Percentiles rank a stretch among this genome's conserved stretches.
These are phyloP conservation scores for Aspergillus wentii DNA, from an alignment of 495 filamentous ascomycete genomes.

Conservation along the genomic window DNA sequence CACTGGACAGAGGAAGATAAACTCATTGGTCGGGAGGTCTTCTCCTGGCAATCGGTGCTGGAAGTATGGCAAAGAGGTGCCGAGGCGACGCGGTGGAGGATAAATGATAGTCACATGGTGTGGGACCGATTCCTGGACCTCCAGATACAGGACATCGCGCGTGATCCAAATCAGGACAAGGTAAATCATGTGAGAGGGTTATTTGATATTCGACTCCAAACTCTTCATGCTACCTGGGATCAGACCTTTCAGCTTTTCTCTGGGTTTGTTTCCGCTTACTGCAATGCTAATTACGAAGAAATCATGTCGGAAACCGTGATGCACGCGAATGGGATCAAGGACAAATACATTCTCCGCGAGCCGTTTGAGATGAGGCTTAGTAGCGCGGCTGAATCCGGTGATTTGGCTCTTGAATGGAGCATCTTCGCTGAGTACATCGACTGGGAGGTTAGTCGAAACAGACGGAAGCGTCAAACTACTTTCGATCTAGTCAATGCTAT, in stretches of 20 bases:
- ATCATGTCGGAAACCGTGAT: conserved; percentile 70
- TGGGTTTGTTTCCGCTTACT: conserved; percentile 72
- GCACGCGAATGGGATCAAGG: conserved; percentile 62
- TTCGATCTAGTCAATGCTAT: conserved; percentile 66
- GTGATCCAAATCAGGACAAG: conserved; percentile 49
- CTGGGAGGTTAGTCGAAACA: conserved; percentile 67
- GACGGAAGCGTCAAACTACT: conserved; percentile 45
- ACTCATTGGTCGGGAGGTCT: conserved; percentile 69
- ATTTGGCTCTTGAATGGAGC: conserved; percentile 51
- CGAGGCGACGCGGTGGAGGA: conserved; percentile 71
- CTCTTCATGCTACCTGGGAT: conserved; percentile 81
- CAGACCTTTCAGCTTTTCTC: conserved; percentile 81
- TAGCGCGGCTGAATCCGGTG: conserved; percentile 51
- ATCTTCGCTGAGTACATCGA: conserved; percentile 73
- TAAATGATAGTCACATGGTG: conserved; percentile 80
- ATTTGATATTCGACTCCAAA: conserved; percentile 68
- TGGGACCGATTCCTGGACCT: conserved; percentile 77
- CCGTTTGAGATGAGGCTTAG: conserved; percentile 64
- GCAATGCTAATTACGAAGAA: conserved; percentile 67
- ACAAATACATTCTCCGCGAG: conserved; percentile 63
- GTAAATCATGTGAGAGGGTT: conserved; percentile 61
- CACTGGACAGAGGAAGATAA: conserved; percentile 76
- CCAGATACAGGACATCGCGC: conserved; percentile 56
- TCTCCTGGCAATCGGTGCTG: conserved; percentile 68
- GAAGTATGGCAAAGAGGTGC: conserved; percentile 76